Percentiles rank a stretch among this genome's conserved stretches.
phyloP scores from a whole-genome alignment of 192 early-diverging fungal genomes.

The Coemansia sp. region DNA sequence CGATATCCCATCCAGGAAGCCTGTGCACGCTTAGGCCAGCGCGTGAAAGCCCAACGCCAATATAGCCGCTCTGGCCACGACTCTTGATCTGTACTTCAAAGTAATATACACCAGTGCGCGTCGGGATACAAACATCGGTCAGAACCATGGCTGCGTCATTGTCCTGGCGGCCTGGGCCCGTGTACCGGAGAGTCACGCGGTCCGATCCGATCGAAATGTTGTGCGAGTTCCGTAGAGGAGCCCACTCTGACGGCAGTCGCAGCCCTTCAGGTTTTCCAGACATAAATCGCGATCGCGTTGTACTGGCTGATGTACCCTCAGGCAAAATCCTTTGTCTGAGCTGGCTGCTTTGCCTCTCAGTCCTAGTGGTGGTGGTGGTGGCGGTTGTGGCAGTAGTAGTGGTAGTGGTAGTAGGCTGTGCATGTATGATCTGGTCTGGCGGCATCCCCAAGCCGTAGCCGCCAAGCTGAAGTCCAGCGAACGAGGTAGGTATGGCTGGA shows the following conservation, averaged over 20 bases:
- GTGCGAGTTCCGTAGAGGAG: conserved; percentile 8
- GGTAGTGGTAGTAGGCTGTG: not conserved
- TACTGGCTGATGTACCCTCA: not conserved
- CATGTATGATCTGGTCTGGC: not conserved
- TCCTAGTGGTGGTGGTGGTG: no score
- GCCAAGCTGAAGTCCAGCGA: conserved; percentile 27
- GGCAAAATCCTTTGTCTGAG: not conserved
- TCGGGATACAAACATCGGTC: conserved; percentile 79
- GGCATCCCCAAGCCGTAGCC: conserved; percentile 34
- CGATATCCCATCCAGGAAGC: conserved; percentile 88
- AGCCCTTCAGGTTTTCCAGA: not conserved
- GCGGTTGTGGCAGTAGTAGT: no score
- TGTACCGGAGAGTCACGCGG: conserved; percentile 33
- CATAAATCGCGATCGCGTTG: not conserved
- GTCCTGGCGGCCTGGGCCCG: conserved; percentile 72
- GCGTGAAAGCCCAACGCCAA: conserved; percentile 88
- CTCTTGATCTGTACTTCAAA: conserved; percentile 83
- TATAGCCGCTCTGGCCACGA: conserved; percentile 90
- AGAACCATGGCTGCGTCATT: conserved; percentile 80
- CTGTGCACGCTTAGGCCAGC: conserved; percentile 59
- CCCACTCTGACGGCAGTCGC: conserved; percentile 40
- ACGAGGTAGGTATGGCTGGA: conserved; percentile 27
- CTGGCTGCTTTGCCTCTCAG: conserved; percentile 1
- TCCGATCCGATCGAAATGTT: conserved; percentile 36
- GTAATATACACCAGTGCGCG: conserved; percentile 89